A percentile compares a stretch with the other conserved stretches of the same genome.
phyloP scores from a whole-genome alignment of 257 asterid genomes.

The Solanum chiquidenum region DNA sequence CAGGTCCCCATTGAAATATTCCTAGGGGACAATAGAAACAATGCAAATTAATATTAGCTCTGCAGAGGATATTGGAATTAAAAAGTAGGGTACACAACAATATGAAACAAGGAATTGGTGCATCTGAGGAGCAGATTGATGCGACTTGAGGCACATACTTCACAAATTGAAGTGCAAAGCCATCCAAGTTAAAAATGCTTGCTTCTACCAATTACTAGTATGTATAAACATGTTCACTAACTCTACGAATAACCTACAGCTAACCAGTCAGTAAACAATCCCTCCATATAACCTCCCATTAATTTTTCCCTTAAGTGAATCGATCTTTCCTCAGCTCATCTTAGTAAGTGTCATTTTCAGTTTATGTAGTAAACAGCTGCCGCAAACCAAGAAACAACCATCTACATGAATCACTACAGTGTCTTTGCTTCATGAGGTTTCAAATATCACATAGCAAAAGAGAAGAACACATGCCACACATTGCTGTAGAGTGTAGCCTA shows the following conservation, averaged over 20 bases:
- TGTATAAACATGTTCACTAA: not conserved
- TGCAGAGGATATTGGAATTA: not conserved
- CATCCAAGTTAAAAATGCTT: not conserved
- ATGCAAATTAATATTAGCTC: not conserved
- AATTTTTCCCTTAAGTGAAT: not conserved
- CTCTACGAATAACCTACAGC: not conserved
- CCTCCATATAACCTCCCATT: not conserved
- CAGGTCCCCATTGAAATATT: constrained; percentile 72
- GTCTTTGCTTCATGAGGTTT: not conserved
- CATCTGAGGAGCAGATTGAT: not conserved
- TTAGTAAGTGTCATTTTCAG: not conserved
- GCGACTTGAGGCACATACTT: not conserved
- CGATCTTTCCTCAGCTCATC: not conserved
- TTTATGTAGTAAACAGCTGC: not conserved
- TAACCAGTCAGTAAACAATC: not conserved
- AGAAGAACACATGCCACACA: not conserved
- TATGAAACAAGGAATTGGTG: not conserved
- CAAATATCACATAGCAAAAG: not conserved
- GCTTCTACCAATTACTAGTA: not conserved
- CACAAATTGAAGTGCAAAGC: not conserved
- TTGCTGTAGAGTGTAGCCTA: not conserved
- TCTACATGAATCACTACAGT: not conserved
- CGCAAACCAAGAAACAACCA: not conserved
- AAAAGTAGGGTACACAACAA: not conserved
- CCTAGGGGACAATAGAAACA: constrained; percentile 33